phyloP scores from a whole-genome alignment of 495 filamentous ascomycete species.

The Pyrenopolyporus hunteri region DNA sequence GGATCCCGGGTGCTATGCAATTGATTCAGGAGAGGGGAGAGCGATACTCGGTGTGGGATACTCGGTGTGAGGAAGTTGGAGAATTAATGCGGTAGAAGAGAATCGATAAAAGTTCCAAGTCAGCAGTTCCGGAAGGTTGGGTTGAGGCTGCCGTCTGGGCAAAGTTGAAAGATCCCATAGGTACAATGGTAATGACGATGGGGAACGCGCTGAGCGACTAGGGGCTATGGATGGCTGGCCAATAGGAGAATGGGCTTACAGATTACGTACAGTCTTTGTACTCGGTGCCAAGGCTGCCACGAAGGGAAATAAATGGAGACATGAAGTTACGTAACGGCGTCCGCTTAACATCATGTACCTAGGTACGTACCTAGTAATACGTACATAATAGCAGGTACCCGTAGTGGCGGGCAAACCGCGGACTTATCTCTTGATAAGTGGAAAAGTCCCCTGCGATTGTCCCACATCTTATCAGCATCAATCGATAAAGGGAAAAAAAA shows the following conservation, averaged over 20 bases:
- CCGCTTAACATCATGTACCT: no score
- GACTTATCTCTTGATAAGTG: no score
- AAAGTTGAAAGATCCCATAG: not conserved
- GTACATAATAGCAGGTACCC: not conserved
- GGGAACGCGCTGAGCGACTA: slow-evolving; percentile 7
- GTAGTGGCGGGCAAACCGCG: not conserved
- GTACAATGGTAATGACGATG: slow-evolving; percentile 31
- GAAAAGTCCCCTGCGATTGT: not conserved
- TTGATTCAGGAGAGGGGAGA: not conserved
- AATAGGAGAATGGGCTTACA: slow-evolving; percentile 1
- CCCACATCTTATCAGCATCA: not conserved
- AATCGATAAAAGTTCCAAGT: slow-evolving; percentile 11
- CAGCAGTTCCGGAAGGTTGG: slow-evolving; percentile 20
- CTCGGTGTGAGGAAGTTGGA: slow-evolving; percentile 1
- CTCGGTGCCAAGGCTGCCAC: no score
- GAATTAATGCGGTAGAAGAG: not conserved
- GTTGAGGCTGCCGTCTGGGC: slow-evolving; percentile 5
- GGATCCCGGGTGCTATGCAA: not conserved
- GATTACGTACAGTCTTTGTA: not conserved
- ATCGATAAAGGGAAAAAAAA: not conserved
- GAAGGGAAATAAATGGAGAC: no score
- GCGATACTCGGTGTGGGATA: not conserved
- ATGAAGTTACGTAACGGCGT: no score
- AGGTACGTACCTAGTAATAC: not conserved
- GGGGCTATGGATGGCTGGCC: not conserved